Evolutionary conservation across 2,329 filamentous ascomycete species (phyloP).

Genomic region (Dothideomycetidae sp.): DNA sequence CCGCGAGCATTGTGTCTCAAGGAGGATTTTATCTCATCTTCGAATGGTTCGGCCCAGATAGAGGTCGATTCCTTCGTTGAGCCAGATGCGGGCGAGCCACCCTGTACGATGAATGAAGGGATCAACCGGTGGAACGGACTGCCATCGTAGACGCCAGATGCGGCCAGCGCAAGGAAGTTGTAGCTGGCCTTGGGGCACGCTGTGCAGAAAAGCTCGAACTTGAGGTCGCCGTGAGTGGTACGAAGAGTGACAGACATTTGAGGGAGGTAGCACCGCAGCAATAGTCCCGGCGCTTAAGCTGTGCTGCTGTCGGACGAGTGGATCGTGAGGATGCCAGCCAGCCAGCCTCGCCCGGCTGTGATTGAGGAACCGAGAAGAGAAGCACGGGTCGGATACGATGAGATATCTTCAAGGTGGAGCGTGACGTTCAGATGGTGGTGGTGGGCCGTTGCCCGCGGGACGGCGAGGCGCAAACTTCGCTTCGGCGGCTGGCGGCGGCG

Average conservation of each 20-base stretch:
- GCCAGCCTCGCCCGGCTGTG: no score
- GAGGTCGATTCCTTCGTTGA: conserved; percentile 38
- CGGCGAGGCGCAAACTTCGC: no score
- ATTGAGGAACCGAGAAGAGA: no score
- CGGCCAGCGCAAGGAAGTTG: conserved; percentile 82
- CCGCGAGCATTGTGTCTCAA: conserved; percentile 87
- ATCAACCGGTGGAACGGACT: conserved; percentile 72
- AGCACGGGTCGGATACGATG: no score
- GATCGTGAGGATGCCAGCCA: no score
- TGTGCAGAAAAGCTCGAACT: conserved; percentile 93
- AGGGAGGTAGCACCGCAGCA: conserved; percentile 4
- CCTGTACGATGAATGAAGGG: conserved; percentile 67
- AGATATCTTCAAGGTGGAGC: no score
- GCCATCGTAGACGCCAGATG: conserved; percentile 59
- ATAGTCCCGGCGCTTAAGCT: no score
- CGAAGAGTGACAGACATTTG: conserved; percentile 51
- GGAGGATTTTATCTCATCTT: conserved; percentile 61
- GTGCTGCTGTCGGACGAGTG: no score
- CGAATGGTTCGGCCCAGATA: conserved; percentile 59
- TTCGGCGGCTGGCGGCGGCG: no score
- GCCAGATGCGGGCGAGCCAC: conserved; percentile 42
- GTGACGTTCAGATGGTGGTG: no score
- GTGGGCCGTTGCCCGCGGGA: no score
- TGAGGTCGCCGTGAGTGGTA: conserved; percentile 78
- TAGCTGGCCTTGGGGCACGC: conserved; percentile 79